phyloP scores from a whole-genome alignment of 306 rosid species.

The Purshia tridentata region DNA sequence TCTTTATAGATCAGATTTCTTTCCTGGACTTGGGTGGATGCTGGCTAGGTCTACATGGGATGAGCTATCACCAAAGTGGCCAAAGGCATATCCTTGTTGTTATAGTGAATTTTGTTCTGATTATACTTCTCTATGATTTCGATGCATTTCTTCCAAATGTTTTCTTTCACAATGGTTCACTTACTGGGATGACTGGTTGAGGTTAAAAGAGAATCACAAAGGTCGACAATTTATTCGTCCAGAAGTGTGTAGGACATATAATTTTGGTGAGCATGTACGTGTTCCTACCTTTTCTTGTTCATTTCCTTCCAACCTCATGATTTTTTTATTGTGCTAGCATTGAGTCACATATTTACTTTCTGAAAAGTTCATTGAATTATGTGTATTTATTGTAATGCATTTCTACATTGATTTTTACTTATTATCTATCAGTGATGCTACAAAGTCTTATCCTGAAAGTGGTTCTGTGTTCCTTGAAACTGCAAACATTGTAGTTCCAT shows the following conservation, averaged over 20 bases:
- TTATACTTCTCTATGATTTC: conserved; percentile 20
- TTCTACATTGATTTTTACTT: neutral
- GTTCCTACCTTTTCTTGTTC: conserved; percentile 14
- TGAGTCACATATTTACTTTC: conserved; percentile 3
- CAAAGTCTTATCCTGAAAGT: neutral
- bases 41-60: conserved; percentile 81
- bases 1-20: conserved; percentile 92
- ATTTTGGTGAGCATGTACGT: conserved; percentile 93
- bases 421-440: neutral
- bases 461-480: neutral
- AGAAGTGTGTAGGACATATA: conserved; percentile 96
- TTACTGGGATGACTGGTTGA: conserved; percentile 99
- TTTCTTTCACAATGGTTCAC: conserved; percentile 82
- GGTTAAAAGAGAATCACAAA: conserved; percentile 75
- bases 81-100: conserved; percentile 92
- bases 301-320: neutral
- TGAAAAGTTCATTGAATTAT: neutral
- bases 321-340: neutral
- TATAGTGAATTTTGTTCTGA: conserved; percentile 30
- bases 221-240: conserved; percentile 96
- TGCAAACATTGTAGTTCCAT: neutral
- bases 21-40: conserved; percentile 99
- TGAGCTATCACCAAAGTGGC: conserved; percentile 99
- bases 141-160: conserved; percentile 21
- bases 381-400: neutral